Conservation (phyloP, 2,329 filamentous ascomycete species). For the Grosmannia clavigera region DNA sequence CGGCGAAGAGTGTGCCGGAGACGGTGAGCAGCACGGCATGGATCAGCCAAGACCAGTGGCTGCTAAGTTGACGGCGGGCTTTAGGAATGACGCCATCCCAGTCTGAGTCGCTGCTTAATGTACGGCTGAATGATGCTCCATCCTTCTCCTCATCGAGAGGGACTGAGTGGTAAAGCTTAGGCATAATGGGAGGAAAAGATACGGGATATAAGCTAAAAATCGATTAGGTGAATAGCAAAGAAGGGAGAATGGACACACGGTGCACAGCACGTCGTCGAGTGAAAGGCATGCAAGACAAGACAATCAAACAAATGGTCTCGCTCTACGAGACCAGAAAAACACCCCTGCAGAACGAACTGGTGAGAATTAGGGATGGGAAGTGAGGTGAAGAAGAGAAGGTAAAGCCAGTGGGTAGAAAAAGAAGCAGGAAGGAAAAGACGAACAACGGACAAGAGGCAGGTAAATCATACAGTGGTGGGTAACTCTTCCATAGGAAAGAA, state of each 20-base stretch:
- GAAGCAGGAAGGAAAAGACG: background rate
- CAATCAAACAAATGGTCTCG: background rate
- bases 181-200: constrained; percentile 14
- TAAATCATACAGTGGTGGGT: background rate
- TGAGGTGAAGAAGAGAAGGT: background rate
- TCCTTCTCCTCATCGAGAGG: constrained; percentile 25
- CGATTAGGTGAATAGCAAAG: background rate
- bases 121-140: constrained; percentile 3
- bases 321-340: background rate
- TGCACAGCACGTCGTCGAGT: background rate
- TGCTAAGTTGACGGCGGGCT: constrained; percentile 1
- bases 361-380: background rate
- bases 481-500: background rate
- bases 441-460: background rate
- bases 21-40: constrained; percentile 27
- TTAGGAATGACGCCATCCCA: constrained; percentile 4
- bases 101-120: constrained; percentile 8
- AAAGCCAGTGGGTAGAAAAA: background rate
- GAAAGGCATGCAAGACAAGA: background rate
- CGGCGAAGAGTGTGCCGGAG: constrained; percentile 26
- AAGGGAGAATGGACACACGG: background rate
- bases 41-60: constrained; percentile 26
- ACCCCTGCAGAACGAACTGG: background rate
- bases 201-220: background rate
- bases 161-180: constrained; percentile 22